Base-by-base conservation (phyloP, 2,329 filamentous ascomycete genomes). In the Cercospora berteroae region DNA sequence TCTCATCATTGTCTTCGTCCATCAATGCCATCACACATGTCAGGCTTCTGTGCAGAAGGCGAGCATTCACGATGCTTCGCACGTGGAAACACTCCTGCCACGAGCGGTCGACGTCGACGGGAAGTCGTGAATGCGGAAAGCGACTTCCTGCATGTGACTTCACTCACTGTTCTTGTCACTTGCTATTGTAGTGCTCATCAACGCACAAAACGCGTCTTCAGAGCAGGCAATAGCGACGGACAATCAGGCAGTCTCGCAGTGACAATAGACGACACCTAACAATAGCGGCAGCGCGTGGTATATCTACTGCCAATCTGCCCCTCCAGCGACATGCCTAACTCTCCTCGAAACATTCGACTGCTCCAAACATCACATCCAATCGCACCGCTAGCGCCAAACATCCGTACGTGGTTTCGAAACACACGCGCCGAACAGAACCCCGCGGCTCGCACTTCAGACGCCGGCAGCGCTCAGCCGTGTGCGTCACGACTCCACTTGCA, bases 381-480 rank as follows among this genome's bases (percentile, higher is more conserved):
- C n/a, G 29, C 27, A 31, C 4, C 6, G 5, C 23, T 33, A 58
- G 55, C 55, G 55, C 55, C 55, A 58, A 55, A 58, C 31, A 58
- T 36, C 55, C 1, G n/a, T 2, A 20, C 16, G 10, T 16, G 55
- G 10, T 20, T 16, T 58, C 55, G 55, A 58, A 58, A 58, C 55
- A 36, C 55, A 36, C n/a, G 55, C n/a, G 55, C 55, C 36, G 55
- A 56, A 36, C 29, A 20, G 55, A 23, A 58, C 55, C 55, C 55
- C 55, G 31, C 55, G 27, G 27, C 27, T 18, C n/a, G 2, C 55
- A 25, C 50, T 42, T 31, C 33, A 58, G 55, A 52, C 61, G 36
- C 55, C 33, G 61, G 61, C 61, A 57, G 18, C 31, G 27, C 48
- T 25, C 50, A 42, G 31, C 61, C 61, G 61, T 36, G 29, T 64